These are phyloP conservation scores for Eimeria maxima DNA, from an alignment of 169 alveolate genomes.

Conservation along the genomic window DNA sequence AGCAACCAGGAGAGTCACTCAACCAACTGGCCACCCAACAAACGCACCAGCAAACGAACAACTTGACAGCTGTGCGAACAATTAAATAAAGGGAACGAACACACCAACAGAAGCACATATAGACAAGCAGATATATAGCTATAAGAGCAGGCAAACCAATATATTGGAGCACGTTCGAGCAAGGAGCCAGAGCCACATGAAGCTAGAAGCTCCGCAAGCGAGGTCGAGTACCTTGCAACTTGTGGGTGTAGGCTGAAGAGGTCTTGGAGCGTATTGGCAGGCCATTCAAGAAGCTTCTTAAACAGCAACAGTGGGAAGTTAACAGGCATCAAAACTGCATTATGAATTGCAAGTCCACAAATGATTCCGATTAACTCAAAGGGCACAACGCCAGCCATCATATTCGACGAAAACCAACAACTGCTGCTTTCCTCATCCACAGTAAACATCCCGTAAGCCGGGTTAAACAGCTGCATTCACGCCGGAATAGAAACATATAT, in stretches of 20 bases:
- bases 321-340: slow-evolving; percentile 92
- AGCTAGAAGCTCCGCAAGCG: too few species aligned
- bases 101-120: too few species aligned
- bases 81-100: too few species aligned
- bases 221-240: slow-evolving; percentile 87
- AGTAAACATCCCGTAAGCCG: slow-evolving; percentile 94
- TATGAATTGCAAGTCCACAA: slow-evolving; percentile 95
- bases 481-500: background rate
- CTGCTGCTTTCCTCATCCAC: slow-evolving; percentile 89
- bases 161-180: too few species aligned
- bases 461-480: slow-evolving; percentile 89
- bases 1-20: too few species aligned
- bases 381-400: slow-evolving; percentile 88
- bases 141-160: too few species aligned
- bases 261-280: slow-evolving; percentile 89
- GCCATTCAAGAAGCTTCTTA: slow-evolving; percentile 91
- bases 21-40: too few species aligned
- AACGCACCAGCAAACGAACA: too few species aligned
- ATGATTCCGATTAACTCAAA: slow-evolving; percentile 94
- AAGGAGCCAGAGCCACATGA: too few species aligned
- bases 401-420: slow-evolving; percentile 93
- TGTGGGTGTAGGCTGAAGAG: slow-evolving; percentile 92
- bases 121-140: too few species aligned
- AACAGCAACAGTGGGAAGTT: slow-evolving; percentile 94
- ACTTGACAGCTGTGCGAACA: too few species aligned